phyloP scores from a whole-genome alignment of 495 filamentous ascomycete genomes.

The Thermothielavioides terrestris region DNA sequence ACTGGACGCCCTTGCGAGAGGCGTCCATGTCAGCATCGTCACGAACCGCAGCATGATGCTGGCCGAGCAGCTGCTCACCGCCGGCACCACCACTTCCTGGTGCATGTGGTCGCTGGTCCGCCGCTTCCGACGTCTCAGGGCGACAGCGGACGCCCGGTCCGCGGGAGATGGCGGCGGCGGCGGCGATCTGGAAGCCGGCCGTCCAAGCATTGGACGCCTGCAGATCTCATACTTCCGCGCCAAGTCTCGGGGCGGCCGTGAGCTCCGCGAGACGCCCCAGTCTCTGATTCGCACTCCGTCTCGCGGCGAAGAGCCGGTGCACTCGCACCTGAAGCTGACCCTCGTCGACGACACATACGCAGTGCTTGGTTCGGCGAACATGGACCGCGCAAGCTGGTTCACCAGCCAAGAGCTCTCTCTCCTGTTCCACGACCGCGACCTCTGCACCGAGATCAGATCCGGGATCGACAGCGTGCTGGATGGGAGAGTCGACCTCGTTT shows the following conservation, averaged over 20 bases:
- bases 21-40: constrained; percentile 53
- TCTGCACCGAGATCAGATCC: constrained; percentile 36
- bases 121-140: constrained; percentile 30
- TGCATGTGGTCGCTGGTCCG: constrained; percentile 47
- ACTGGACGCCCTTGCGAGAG: constrained; percentile 45
- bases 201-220: constrained; percentile 28
- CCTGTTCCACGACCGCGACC: constrained; percentile 43
- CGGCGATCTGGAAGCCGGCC: constrained; percentile 26
- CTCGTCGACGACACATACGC: constrained; percentile 52
- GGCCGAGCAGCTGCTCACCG: constrained; percentile 63
- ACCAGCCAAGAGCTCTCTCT: constrained; percentile 72
- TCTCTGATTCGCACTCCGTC: background rate
- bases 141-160: background rate
- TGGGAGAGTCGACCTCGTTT: constrained; percentile 33
- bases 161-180: background rate
- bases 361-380: constrained; percentile 65
- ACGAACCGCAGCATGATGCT: constrained; percentile 62
- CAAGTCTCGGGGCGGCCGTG: background rate
- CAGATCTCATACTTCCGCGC: constrained; percentile 43
- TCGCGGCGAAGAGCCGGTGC: constrained; percentile 44
- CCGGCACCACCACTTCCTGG: constrained; percentile 54
- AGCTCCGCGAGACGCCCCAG: background rate
- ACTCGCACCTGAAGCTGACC: constrained; percentile 63
- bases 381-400: constrained; percentile 69
- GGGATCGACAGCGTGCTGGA: constrained; percentile 36